phyloP scores from a whole-genome alignment of 2,329 filamentous ascomycete genomes.

The Pyrenophora seminiperda region DNA sequence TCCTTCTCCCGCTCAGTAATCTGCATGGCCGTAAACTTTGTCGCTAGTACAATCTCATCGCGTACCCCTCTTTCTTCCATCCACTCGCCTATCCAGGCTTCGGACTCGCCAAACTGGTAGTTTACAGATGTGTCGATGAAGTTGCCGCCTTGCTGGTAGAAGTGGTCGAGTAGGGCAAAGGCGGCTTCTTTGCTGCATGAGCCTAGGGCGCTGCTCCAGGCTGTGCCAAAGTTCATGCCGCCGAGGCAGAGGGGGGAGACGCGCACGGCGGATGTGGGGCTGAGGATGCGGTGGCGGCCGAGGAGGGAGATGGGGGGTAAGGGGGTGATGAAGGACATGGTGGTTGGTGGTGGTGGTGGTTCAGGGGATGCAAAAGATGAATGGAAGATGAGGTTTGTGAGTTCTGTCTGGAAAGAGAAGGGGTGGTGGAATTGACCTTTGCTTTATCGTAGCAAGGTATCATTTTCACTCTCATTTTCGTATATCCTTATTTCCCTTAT shows the following conservation, averaged over 20 bases:
- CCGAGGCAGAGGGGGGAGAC: slow-evolving; percentile 59
- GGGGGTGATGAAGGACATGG: too few relatives aligned
- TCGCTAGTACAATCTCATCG: slow-evolving; percentile 51
- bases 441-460: too few relatives aligned
- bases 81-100: slow-evolving; percentile 54
- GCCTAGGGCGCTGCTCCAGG: slow-evolving; percentile 65
- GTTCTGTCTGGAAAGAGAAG: too few relatives aligned
- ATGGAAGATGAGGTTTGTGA: too few relatives aligned
- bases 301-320: slow-evolving; percentile 55
- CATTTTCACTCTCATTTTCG: too few relatives aligned
- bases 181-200: slow-evolving; percentile 67
- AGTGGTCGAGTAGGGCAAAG: slow-evolving; percentile 70
- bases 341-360: too few relatives aligned
- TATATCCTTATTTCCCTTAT: too few relatives aligned
- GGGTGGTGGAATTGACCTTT: too few relatives aligned
- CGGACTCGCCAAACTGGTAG: slow-evolving; percentile 50
- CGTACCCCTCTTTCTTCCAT: slow-evolving; percentile 46
- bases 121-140: slow-evolving; percentile 69
- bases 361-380: too few relatives aligned
- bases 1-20: slow-evolving; percentile 13
- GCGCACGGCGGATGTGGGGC: slow-evolving; percentile 67
- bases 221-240: slow-evolving; percentile 67
- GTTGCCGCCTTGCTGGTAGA: slow-evolving; percentile 70
- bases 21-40: slow-evolving; percentile 49
- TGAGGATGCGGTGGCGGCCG: slow-evolving; percentile 68